Percentiles rank a stretch among this genome's conserved stretches.
Conservation (phyloP, 2,329 filamentous ascomycete genomes). For the Colletotrichum gigasporum region DNA sequence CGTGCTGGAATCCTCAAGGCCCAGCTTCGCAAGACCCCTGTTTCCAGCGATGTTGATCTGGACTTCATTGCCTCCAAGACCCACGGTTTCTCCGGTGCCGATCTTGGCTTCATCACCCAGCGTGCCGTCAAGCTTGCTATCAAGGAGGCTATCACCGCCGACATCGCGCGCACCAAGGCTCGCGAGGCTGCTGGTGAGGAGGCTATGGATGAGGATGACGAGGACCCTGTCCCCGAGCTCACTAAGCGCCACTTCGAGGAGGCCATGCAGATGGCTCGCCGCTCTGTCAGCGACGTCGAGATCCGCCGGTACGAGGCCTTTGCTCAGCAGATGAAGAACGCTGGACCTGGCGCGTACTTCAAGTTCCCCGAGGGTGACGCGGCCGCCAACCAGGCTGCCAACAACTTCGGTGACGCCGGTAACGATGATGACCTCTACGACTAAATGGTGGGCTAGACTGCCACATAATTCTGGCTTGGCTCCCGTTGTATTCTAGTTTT, state of each 20-base stretch:
- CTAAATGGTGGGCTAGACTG: constrained; percentile 60
- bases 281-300: constrained; percentile 95
- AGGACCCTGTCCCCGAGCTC: constrained; percentile 95
- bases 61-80: constrained; percentile 95
- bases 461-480: constrained; percentile 31
- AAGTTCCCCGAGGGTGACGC: constrained; percentile 84
- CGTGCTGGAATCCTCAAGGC: constrained; percentile 92
- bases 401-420: constrained; percentile 83
- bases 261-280: constrained; percentile 93
- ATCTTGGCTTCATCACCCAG: constrained; percentile 98
- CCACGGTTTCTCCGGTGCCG: constrained; percentile 98
- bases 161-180: constrained; percentile 91
- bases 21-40: constrained; percentile 97
- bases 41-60: constrained; percentile 86
- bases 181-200: constrained; percentile 87
- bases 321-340: constrained; percentile 98
- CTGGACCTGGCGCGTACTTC: constrained; percentile 95
- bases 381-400: constrained; percentile 68
- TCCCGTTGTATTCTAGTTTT: constrained; percentile 58
- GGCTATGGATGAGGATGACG: constrained; percentile 84
- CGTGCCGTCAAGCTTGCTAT: constrained; percentile 99
- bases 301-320: constrained; percentile 99
- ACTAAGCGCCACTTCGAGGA: constrained; percentile 98
- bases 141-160: constrained; percentile 90
- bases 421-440: constrained; percentile 98